Evolutionary conservation across 805 yeast genomes (phyloP), one percentile per base, ranked within the genome.

Genomic region (Priceomyces castillae): DNA sequence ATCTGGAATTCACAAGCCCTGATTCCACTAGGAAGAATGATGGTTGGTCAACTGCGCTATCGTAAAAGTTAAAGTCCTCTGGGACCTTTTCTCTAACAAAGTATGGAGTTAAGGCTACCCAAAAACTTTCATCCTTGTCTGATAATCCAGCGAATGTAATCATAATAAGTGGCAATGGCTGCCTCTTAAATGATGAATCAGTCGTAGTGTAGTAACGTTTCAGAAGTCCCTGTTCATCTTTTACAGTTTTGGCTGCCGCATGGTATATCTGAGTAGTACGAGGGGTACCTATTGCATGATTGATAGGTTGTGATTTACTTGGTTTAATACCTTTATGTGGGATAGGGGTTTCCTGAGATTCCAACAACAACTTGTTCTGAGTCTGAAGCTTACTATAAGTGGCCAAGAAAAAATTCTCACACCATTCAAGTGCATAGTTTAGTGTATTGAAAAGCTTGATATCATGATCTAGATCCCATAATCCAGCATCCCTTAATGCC

Each of bases 381-480:
- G 44, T 62, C 63, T 18, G 65, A 53, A 59, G 56, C 30, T 65
- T 50, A 31, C 58, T 43, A 59, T 83, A 84, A 22, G 81, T 78
- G 40, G 77, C 71, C 54, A 94, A 73, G 53, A 90, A 89, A 53
- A 84, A 83, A 64, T 94, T 92, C 62, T 94, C 99, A 69, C 97
- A 89, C 96, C 96, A 92, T 64, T 94, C 98, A 34, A 94, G 73
- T 0, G 96, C 96, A 43, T 85, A 78, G 58, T 94, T 94, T 53
- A 94, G 73, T 42, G 87, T 85, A 42, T 77, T 78, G 58, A 90
- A 92, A 35, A 90, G 72, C 52, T 81, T 82, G 46, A 81, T 78
- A 18, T 56, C 49, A 30, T 53, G 61, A 46, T 60, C 61, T 16
- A 57, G 53, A 36, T 72, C 81, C 76, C 90, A 81, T 16, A 92